Conservation (phyloP, 352 stramenopile genomes). For the Phytophthora crassamura region DNA sequence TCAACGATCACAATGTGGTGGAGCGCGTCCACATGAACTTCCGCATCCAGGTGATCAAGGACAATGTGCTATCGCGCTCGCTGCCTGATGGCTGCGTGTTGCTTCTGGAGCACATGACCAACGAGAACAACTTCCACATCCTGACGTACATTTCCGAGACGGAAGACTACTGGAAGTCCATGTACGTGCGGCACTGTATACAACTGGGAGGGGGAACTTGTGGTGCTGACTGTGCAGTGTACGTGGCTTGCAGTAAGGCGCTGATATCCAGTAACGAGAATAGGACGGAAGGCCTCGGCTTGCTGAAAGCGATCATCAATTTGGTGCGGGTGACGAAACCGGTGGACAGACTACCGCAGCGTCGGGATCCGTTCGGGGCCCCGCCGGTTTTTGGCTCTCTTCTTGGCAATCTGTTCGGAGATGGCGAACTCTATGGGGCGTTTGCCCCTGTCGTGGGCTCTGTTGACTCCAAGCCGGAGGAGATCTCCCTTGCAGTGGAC, state of each 20-base stretch:
- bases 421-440: constrained; percentile 64
- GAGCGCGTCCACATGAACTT: constrained; percentile 88
- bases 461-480: constrained; percentile 48
- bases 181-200: constrained; percentile 47
- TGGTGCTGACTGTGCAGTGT: constrained; percentile 15
- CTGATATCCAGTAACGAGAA: constrained; percentile 51
- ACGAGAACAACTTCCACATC: constrained; percentile 90
- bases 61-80: constrained; percentile 83
- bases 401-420: constrained; percentile 72
- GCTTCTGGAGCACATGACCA: constrained; percentile 83
- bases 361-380: constrained; percentile 58
- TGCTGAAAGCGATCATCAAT: constrained; percentile 79
- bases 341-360: constrained; percentile 68
- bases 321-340: constrained; percentile 66
- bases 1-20: constrained; percentile 64
- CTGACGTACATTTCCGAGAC: constrained; percentile 82
- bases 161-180: constrained; percentile 70
- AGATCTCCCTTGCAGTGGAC: constrained; percentile 61
- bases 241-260: constrained; percentile 43
- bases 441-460: constrained; percentile 62
- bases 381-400: constrained; percentile 66
- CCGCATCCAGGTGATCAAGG: constrained; percentile 89
- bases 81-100: constrained; percentile 77
- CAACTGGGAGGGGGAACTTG: too few species aligned
- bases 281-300: constrained; percentile 56